These are phyloP conservation scores for Podospora pseudocomata DNA, from an alignment of 495 filamentous ascomycete species.

Conservation along the genomic window DNA sequence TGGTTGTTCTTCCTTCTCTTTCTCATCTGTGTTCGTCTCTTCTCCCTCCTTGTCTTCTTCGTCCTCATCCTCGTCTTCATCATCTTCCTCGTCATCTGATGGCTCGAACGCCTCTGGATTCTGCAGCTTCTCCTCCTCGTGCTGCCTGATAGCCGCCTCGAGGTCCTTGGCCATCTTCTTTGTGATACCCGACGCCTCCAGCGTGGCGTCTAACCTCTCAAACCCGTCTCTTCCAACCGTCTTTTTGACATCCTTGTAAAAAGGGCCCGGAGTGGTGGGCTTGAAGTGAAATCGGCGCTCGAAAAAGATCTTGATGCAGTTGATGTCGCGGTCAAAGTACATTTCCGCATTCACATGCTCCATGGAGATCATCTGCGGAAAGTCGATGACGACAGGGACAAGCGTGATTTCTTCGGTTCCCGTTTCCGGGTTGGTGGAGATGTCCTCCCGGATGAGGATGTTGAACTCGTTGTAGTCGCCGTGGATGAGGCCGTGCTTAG, in stretches of 20 bases:
- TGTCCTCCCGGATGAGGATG: conserved; percentile 78
- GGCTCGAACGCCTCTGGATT: conserved; percentile 24
- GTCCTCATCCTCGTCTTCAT: conserved; percentile 75
- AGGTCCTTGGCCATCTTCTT: conserved; percentile 93
- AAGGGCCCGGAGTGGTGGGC: conserved; percentile 76
- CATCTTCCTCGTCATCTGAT: conserved; percentile 51
- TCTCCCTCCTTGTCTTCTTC: conserved; percentile 64
- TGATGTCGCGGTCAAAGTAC: conserved; percentile 93
- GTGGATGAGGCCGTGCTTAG: conserved; percentile 87
- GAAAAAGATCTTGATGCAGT: conserved; percentile 93
- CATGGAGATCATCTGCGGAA: conserved; percentile 97
- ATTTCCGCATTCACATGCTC: conserved; percentile 88
- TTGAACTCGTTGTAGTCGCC: conserved; percentile 99
- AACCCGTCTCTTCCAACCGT: conserved; percentile 59
- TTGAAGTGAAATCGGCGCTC: conserved; percentile 82
- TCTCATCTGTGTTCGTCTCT: conserved; percentile 22
- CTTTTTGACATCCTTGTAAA: conserved; percentile 78
- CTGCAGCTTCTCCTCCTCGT: conserved; percentile 36
- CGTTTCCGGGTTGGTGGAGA: conserved; percentile 31
- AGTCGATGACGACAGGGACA: conserved; percentile 85
- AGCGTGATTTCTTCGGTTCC: conserved; percentile 34
- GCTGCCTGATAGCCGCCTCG: conserved; percentile 77
- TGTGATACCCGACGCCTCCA: conserved; percentile 91
- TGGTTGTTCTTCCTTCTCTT: conserved; percentile 29
- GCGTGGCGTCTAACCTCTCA: conserved; percentile 76